These are phyloP conservation scores for Haberlea rhodopensis DNA, from an alignment of 257 asterid genomes.

Conservation along the genomic window DNA sequence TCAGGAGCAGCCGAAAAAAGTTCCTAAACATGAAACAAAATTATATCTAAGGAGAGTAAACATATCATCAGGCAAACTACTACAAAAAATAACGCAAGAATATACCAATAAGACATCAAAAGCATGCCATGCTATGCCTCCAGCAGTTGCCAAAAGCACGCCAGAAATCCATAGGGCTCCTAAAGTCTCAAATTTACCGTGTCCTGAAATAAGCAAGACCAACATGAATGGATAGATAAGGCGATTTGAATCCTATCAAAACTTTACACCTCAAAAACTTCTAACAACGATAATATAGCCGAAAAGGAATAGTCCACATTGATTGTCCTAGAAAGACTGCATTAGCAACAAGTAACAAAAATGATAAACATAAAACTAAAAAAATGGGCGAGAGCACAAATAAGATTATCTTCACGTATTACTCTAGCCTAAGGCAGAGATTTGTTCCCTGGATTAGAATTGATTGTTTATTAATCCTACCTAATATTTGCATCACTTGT, in stretches of 20 bases:
- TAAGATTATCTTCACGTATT: too few species aligned
- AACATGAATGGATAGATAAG: conserved; percentile 22
- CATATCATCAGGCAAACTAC: neutral
- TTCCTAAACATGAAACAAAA: conserved; percentile 47
- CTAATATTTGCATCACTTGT: too few species aligned
- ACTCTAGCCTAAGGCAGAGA: too few species aligned
- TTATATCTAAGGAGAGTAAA: neutral
- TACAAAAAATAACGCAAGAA: conserved; percentile 4
- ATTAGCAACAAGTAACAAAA: too few species aligned
- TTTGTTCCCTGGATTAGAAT: too few species aligned
- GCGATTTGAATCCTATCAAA: neutral
- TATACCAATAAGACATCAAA: conserved; percentile 66
- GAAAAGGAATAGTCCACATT: too few species aligned
- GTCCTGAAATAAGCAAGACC: conserved; percentile 53
- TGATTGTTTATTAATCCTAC: too few species aligned
- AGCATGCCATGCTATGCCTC: conserved; percentile 98
- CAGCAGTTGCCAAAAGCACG: conserved; percentile 85
- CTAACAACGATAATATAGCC: neutral
- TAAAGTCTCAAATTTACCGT: conserved; percentile 93
- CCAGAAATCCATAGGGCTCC: conserved; percentile 94
- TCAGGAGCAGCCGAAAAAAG: conserved; percentile 65
- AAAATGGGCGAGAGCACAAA: too few species aligned
- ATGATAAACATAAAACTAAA: too few species aligned
- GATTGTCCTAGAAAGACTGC: too few species aligned
- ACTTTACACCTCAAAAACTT: neutral